phyloP scores from a whole-genome alignment of 2,329 filamentous ascomycete genomes.

The Colletotrichum falcatum region DNA sequence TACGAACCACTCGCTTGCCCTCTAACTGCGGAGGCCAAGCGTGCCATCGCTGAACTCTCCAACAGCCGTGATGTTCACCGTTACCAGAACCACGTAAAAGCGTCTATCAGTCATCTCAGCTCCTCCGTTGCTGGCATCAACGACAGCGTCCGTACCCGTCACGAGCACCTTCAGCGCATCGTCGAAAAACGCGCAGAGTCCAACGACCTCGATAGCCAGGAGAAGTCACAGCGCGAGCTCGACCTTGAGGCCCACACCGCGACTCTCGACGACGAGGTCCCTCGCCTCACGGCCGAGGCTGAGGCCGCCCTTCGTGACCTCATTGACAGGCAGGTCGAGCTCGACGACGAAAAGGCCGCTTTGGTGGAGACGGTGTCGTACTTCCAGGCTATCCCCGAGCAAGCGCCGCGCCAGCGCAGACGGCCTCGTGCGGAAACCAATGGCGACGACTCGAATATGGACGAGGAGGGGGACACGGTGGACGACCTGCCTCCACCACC shows the following conservation, averaged over 20 bases:
- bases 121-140: constrained; percentile 62
- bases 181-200: constrained; percentile 53
- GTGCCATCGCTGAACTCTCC: constrained; percentile 57
- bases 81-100: constrained; percentile 61
- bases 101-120: constrained; percentile 58
- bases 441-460: constrained; percentile 41
- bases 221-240: constrained; percentile 52
- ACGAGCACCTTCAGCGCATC: constrained; percentile 48
- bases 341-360: constrained; percentile 61
- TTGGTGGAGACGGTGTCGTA: constrained; percentile 50
- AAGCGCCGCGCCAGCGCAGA: constrained; percentile 37
- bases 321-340: constrained; percentile 62
- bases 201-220: constrained; percentile 43
- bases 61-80: constrained; percentile 54
- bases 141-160: constrained; percentile 57
- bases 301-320: constrained; percentile 61
- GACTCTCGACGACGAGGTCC: constrained; percentile 54
- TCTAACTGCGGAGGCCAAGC: constrained; percentile 55
- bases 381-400: constrained; percentile 33
- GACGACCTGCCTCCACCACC: constrained; percentile 42
- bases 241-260: constrained; percentile 54
- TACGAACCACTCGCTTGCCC: constrained; percentile 63
- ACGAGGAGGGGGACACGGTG: constrained; percentile 44
- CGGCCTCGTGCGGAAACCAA: constrained; percentile 38
- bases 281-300: constrained; percentile 56